Conservation (phyloP, 2,329 filamentous ascomycete genomes). For the Fusarium sp. region DNA sequence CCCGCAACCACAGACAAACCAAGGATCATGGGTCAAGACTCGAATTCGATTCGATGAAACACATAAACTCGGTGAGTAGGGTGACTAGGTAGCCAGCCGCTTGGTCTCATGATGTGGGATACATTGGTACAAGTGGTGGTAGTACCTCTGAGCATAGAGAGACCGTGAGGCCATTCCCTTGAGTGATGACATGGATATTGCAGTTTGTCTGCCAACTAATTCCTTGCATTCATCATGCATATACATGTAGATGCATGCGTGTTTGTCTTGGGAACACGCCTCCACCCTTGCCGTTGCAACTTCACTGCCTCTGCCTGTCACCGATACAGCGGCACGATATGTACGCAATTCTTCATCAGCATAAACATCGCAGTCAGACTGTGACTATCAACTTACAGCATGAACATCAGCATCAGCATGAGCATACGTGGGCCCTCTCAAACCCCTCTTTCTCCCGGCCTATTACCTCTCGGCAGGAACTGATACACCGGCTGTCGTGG, state of each 20-base stretch:
- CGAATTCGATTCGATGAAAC: slow-evolving; percentile 26
- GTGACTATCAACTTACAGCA: slow-evolving; percentile 18
- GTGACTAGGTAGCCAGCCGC: slow-evolving; percentile 28
- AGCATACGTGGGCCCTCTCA: slow-evolving; percentile 11
- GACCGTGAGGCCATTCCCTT: slow-evolving; percentile 26
- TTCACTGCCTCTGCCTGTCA: slow-evolving; percentile 14
- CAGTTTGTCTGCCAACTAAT: slow-evolving; percentile 19
- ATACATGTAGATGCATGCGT: slow-evolving; percentile 11
- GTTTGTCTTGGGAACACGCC: slow-evolving; percentile 26
- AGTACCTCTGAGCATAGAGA: slow-evolving; percentile 21
- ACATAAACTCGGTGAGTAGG: slow-evolving; percentile 34
- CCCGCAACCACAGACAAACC: slow-evolving; percentile 35
- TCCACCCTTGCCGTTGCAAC: slow-evolving; percentile 1
- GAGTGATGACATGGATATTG: slow-evolving; percentile 30
- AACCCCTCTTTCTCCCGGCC: slow-evolving; percentile 9
- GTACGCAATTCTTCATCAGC: slow-evolving; percentile 22
- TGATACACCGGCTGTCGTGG: slow-evolving; percentile 18
- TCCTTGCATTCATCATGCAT: slow-evolving; percentile 18
- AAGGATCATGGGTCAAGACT: slow-evolving; percentile 29
- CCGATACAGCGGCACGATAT: slow-evolving; percentile 36
- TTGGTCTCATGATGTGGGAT: slow-evolving; percentile 14
- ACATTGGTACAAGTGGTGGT: slow-evolving; percentile 29
- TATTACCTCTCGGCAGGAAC: slow-evolving; percentile 23
- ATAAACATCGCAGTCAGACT: slow-evolving; percentile 26
- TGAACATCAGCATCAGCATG: not conserved